Evolutionary conservation across 1,139 yeast species (phyloP).

Genomic region (Pichia sp.): DNA sequence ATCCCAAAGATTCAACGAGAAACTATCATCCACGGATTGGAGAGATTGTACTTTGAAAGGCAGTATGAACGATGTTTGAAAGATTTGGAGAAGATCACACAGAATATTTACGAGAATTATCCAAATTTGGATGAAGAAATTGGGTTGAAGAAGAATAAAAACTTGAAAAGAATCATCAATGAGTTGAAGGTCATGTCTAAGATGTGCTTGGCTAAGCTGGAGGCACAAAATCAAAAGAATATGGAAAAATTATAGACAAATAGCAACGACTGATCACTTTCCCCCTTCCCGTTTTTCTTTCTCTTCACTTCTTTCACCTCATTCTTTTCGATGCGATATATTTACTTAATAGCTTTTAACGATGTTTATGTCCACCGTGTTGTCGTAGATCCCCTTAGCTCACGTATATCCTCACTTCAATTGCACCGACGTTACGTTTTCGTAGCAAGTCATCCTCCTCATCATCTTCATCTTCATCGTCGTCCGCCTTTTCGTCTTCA

Average conservation of each 20-base stretch:
- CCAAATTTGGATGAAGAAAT: neutral
- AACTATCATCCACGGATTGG: constrained; percentile 31
- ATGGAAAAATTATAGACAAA: constrained; percentile 27
- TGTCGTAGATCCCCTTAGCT: neutral
- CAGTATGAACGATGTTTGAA: constrained; percentile 40
- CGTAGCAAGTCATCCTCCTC: constrained; percentile 31
- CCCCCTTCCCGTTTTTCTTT: too few relatives aligned
- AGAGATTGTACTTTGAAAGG: constrained; percentile 43
- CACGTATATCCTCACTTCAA: constrained; percentile 42
- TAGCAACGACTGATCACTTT: too few relatives aligned
- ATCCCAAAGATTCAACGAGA: constrained; percentile 19
- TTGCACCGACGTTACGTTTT: constrained; percentile 50
- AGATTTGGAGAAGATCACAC: constrained; percentile 28
- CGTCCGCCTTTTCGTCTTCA: constrained; percentile 15
- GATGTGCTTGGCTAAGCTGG: constrained; percentile 29
- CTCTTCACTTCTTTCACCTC: too few relatives aligned
- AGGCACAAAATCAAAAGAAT: constrained; percentile 11
- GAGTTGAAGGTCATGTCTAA: constrained; percentile 40
- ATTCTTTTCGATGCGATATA: neutral
- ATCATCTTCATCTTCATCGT: constrained; percentile 26
- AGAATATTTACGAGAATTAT: constrained; percentile 26
- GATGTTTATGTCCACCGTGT: neutral
- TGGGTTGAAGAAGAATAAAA: constrained; percentile 24
- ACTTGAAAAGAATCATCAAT: constrained; percentile 38
- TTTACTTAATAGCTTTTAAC: neutral